phyloP scores from a whole-genome alignment of 2,329 filamentous ascomycete species.

The Incumbomyces lentus region DNA sequence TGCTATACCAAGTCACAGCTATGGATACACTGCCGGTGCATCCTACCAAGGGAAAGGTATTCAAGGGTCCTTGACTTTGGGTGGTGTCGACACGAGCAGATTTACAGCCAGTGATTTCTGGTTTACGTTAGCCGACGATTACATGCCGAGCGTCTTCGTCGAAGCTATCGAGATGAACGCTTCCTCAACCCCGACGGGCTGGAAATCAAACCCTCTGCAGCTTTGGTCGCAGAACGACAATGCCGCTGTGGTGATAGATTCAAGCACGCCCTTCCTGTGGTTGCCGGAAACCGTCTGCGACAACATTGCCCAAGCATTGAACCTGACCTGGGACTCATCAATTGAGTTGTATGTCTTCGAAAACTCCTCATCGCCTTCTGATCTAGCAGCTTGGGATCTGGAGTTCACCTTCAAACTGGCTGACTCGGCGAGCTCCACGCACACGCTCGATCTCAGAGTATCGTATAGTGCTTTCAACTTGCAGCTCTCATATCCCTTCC shows the following conservation, averaged over 20 bases:
- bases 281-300: constrained; percentile 29
- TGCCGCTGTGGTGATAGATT: constrained; percentile 28
- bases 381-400: constrained; percentile 22
- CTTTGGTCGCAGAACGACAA: constrained; percentile 16
- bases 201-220: constrained; percentile 19
- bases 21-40: constrained; percentile 27
- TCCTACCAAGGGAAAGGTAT: constrained; percentile 25
- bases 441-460: constrained; percentile 26
- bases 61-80: constrained; percentile 24
- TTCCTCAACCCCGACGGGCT: constrained; percentile 12
- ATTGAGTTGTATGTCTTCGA: constrained; percentile 28
- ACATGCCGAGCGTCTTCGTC: constrained; percentile 25
- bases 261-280: constrained; percentile 31
- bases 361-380: constrained; percentile 18
- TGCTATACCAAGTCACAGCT: constrained; percentile 24
- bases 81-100: constrained; percentile 25
- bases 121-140: constrained; percentile 23
- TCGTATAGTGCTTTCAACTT: constrained; percentile 33
- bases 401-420: constrained; percentile 28
- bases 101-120: constrained; percentile 22
- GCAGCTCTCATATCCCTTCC: constrained; percentile 27
- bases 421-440: constrained; percentile 22
- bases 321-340: constrained; percentile 27
- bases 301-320: constrained; percentile 28
- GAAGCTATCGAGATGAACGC: constrained; percentile 23